Evolutionary conservation across 2,329 filamentous ascomycete genomes (phyloP), one percentile per base, ranked within the genome.

Genomic region (Diaporthe eres): DNA sequence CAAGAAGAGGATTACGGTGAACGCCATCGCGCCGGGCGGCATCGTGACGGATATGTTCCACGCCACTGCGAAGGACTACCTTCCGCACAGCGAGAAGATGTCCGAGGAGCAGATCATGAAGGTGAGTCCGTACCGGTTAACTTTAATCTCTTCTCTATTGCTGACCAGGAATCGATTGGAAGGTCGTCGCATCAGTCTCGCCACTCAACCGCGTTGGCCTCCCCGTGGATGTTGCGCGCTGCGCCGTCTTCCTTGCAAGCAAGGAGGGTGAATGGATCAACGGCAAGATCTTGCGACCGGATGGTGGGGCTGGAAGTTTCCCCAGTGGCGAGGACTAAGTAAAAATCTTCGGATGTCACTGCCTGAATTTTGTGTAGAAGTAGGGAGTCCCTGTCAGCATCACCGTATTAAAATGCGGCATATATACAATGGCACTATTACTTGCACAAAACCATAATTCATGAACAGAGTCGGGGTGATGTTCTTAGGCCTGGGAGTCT

Each of bases 11-110:
- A 90, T 92, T 81, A 92, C 90, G 0, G 90, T 92, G 81, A 92
- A 92, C 80, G 90, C 90, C 70, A 88, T 92, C 19, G 91, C 91
- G 0, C 91, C 91, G 0, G 91, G 90, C 72, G 91, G 90, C 37
- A 91, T 91, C 84, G 91, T 91, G 85, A 90, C 88, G 28, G 91
- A 92, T 78, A 92, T 92, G 90, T 92, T 90, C 84, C 88, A 92
- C 84, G 87, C 87, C 75, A 90, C 91, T 42, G 91, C 89, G 86
- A 85, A 88, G 78, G 89, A 92, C 83, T 92, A 92, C 83, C 91
- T 92, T 77, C 90, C 90, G 57, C 84, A 85, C 74, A 90, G 90
- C 51, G 88, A 88, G 49, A 88, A 88, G 78, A 85, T 91, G 78
- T 86, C 80, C 80, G 86, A 91, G 80, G 89, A 91, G 77, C 86